A percentile compares a stretch with the other conserved stretches of the same genome.
phyloP scores from a whole-genome alignment of 1,139 yeast species.

The Geotrichum phurueaensis region DNA sequence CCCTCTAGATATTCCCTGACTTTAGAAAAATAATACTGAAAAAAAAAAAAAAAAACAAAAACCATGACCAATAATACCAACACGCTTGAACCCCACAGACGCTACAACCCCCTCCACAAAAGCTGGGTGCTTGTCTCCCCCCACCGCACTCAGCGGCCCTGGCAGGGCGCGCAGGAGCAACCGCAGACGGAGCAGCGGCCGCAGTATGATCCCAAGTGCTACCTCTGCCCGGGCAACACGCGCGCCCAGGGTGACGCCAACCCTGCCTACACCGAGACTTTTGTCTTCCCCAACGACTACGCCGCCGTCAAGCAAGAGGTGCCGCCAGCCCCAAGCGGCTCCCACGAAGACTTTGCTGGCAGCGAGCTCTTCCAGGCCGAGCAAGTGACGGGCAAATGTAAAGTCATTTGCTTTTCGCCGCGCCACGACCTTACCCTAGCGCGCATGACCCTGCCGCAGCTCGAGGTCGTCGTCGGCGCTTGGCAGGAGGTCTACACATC shows the following conservation, averaged over 20 bases:
- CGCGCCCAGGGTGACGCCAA: conserved; percentile 53
- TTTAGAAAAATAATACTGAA: too few relatives aligned
- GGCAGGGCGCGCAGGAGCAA: conserved; percentile 72
- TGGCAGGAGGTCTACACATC: conserved; percentile 56
- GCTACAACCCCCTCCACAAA: conserved; percentile 61
- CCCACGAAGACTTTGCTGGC: conserved; percentile 31
- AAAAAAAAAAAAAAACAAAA: too few relatives aligned
- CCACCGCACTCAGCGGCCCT: conserved; percentile 71
- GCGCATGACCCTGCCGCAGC: conserved; percentile 45
- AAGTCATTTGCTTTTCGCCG: conserved; percentile 71
- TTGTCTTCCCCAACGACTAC: conserved; percentile 60
- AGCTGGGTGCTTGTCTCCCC: conserved; percentile 68
- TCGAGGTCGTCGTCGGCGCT: conserved; percentile 47
- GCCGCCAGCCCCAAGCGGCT: conserved; percentile 19
- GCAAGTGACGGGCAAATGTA: conserved; percentile 64
- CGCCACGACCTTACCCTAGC: conserved; percentile 64
- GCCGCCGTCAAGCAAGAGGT: conserved; percentile 52
- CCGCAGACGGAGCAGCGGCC: conserved; percentile 44
- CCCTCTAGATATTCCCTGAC: too few relatives aligned
- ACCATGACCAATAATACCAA: not conserved
- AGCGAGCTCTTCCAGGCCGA: conserved; percentile 48
- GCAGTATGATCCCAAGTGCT: conserved; percentile 59
- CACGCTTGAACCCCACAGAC: conserved; percentile 45
- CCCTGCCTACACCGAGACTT: conserved; percentile 55
- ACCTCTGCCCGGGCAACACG: conserved; percentile 66